Evolutionary conservation across 2,329 filamentous ascomycete species (phyloP), one percentile per base, ranked within the genome.

Genomic region (Parastagonospora avenae): DNA sequence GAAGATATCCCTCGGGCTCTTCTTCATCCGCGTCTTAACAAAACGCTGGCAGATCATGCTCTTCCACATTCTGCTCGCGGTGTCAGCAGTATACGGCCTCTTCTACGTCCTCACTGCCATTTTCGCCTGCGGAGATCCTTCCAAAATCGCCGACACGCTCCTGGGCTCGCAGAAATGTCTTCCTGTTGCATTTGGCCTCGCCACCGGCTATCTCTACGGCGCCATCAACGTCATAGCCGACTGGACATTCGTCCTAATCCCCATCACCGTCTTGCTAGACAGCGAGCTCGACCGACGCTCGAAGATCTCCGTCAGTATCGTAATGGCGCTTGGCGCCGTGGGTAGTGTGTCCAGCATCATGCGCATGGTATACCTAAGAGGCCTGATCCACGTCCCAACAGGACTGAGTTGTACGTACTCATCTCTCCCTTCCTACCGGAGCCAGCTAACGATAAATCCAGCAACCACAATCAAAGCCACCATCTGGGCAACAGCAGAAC

Each of bases 401-500:
- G 37, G 37, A 12, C 19, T 39, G 8, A 39, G 7, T 27, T 19
- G 37, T 27, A 28, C 2, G 37, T 39, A 8, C n/a, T 9, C 6
- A 8, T 27, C 12, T 11, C 11, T 19, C 19, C 19, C 19, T 2
- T 8, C 12, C 19, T 8, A 2, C 5, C 16, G 16, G n/a, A 39
- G 37, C 9, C 8, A 10, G 12, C 15, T 16, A 27, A 19, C 7
- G 5, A 27, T 16, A 24, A n/a, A 8, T 24, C n/a, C 30, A 71
- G 67, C 54, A 33, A 57, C 70, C 47, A 66, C 73, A 46, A 72
- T 72, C 32, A 71, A 72, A 57, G 70, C 71, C 19, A 74, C 69
- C 11, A 72, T 76, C 36, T 80, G 77, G 77, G 78, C 77, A 3
- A 73, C 80, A 29, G 71, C 80, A 19, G 80, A 81, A 53, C 77